Conservation (phyloP, 805 yeast species). For the Kodamaea hsintzibuensis region DNA sequence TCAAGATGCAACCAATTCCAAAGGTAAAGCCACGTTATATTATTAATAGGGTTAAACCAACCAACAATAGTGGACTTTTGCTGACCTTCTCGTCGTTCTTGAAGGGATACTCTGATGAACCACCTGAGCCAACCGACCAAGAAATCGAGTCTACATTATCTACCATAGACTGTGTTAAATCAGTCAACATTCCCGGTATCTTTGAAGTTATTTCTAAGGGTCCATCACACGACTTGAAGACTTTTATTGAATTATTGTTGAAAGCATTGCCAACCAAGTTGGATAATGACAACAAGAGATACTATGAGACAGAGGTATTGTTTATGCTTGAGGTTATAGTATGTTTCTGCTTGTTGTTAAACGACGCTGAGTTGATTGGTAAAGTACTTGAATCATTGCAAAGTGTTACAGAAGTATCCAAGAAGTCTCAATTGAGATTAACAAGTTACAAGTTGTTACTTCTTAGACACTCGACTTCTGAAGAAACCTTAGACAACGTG, state of each 20-base stretch:
- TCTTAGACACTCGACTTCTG: constrained; percentile 31
- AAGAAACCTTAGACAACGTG: neutral
- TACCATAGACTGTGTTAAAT: constrained; percentile 78
- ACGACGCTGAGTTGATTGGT: constrained; percentile 24
- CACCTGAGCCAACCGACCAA: constrained; percentile 89
- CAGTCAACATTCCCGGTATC: constrained; percentile 60
- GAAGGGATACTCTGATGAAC: constrained; percentile 82
- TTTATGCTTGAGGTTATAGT: constrained; percentile 49
- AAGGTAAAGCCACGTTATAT: constrained; percentile 67
- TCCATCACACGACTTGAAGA: constrained; percentile 34
- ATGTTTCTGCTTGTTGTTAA: constrained; percentile 34
- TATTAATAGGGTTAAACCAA: constrained; percentile 61
- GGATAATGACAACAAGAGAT: constrained; percentile 34
- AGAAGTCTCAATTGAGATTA: constrained; percentile 43
- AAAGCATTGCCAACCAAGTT: constrained; percentile 26
- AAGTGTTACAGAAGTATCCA: constrained; percentile 21
- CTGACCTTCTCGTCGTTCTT: constrained; percentile 90
- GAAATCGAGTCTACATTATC: constrained; percentile 85
- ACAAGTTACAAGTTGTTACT: constrained; percentile 53
- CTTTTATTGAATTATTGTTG: constrained; percentile 28
- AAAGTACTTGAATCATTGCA: constrained; percentile 15
- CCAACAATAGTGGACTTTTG: constrained; percentile 75
- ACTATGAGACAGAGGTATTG: constrained; percentile 46
- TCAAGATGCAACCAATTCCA: constrained; percentile 54
- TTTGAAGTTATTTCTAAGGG: constrained; percentile 50